Conservation (phyloP, 2,329 filamentous ascomycete genomes). For the Aspergillus aculeatinus region DNA sequence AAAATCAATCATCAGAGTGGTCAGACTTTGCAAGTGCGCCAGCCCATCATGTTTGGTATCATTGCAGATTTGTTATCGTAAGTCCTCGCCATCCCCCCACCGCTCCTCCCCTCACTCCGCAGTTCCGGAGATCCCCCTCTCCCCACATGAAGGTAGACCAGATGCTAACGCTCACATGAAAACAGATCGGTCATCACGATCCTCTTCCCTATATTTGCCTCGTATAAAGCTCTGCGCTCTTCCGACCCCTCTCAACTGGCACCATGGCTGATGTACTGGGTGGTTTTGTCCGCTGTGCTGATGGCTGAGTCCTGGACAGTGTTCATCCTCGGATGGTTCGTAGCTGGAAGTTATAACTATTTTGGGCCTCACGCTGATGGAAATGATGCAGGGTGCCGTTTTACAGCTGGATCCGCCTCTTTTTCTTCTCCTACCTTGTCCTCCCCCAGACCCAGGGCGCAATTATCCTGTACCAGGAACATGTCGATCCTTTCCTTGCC, state of each 20-base stretch:
- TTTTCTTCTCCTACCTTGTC: conserved; percentile 89
- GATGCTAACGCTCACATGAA: conserved; percentile 16
- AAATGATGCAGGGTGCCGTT: conserved; percentile 72
- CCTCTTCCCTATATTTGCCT: conserved; percentile 92
- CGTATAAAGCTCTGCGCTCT: conserved; percentile 95
- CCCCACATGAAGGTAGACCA: neutral
- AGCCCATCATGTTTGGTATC: conserved; percentile 68
- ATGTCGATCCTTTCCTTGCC: conserved; percentile 83
- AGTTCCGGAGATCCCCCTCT: neutral
- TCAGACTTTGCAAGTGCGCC: neutral
- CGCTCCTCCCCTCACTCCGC: neutral
- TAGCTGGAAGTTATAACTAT: neutral
- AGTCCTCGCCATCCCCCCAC: conserved; percentile 33
- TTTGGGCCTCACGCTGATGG: neutral
- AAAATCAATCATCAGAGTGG: neutral
- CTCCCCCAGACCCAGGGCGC: conserved; percentile 97
- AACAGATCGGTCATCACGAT: conserved; percentile 79
- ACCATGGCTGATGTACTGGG: conserved; percentile 99
- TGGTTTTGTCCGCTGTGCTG: conserved; percentile 78
- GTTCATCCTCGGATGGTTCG: conserved; percentile 79
- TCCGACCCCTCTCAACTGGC: conserved; percentile 84
- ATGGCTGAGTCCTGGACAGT: conserved; percentile 83
- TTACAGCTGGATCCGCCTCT: conserved; percentile 85
- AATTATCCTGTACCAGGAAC: conserved; percentile 76
- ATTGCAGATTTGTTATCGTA: conserved; percentile 76